Evolutionary conservation across 805 yeast genomes (phyloP), one percentile per base, ranked within the genome.

Genomic region (Candida suzukii): DNA sequence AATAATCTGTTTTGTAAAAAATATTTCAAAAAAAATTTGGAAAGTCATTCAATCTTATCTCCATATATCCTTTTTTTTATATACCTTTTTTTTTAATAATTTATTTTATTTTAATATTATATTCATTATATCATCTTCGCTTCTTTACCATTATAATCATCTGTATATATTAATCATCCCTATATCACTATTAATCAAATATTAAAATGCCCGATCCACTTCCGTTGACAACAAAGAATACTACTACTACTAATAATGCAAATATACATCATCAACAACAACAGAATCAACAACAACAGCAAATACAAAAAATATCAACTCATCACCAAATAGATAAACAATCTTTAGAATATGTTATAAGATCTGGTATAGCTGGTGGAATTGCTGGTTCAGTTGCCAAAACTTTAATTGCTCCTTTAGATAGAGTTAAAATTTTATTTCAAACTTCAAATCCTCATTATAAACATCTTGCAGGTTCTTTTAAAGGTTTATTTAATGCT

Each of bases 361-460:
- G 88, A 46, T 82, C 95, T 18, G 99, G 96, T 0, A 49, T 88
- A 1, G 95, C 99, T 0, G 99, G 99, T 17, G 99, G 99, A 2
- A 52, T 86, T 3, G 96, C 98, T 0, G 99, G 99, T 1, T 79
- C 88, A 40, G 87, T 93, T n/a, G 98, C 96, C 3, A 93, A 93
- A 56, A 88, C 98, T 0, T 68, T 90, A 41, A 86, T 93, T 35
- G 99, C 99, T 1, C 99, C 99, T 1, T 63, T 93, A 43, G 99
- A 93, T 62, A 73, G 99, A 52, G 91, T 93, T 49, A 93, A 93
- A 65, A 93, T 93, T 55, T 67, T 93, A 37, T 93, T 93, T 63
- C 99, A 93, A 64, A 93, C 99, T 2, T 78, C 91, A 17, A 88
- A 91, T 55, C 97, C 98, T 0, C 91, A 83, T 46, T 93, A 86